phyloP scores from a whole-genome alignment of 2,329 filamentous ascomycete genomes.

The Zasmidium citrigriseum region DNA sequence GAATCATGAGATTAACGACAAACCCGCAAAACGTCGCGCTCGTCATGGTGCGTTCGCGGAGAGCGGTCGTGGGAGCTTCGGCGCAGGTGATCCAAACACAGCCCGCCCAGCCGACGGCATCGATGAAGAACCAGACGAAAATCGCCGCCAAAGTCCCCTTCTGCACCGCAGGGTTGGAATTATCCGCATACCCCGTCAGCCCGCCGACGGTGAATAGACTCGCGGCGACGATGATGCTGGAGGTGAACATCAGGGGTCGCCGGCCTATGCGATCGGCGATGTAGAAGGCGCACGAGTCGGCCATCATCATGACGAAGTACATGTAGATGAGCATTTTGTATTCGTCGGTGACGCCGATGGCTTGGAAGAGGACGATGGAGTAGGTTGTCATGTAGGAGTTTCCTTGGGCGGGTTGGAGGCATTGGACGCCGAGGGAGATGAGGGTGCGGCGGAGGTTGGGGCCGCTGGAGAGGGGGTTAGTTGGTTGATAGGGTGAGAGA shows the following conservation, averaged over 20 bases:
- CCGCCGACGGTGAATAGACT: slow-evolving; percentile 7
- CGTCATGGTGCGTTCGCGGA: slow-evolving; percentile 13
- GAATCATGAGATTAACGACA: slow-evolving; percentile 16
- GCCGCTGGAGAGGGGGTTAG: neutral
- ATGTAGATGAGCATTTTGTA: slow-evolving; percentile 17
- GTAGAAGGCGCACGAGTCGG: slow-evolving; percentile 10
- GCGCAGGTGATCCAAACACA: slow-evolving; percentile 18
- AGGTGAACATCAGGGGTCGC: slow-evolving; percentile 13
- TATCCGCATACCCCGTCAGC: slow-evolving; percentile 11
- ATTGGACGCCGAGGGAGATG: slow-evolving; percentile 10
- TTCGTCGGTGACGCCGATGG: slow-evolving; percentile 12
- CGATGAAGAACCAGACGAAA: slow-evolving; percentile 10
- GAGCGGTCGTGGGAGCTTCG: slow-evolving; percentile 10
- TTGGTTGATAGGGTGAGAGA: neutral
- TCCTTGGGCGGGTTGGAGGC: slow-evolving; percentile 12
- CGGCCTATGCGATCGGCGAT: slow-evolving; percentile 13
- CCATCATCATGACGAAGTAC: slow-evolving; percentile 14
- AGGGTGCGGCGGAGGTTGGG: slow-evolving; percentile 12
- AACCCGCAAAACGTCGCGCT: slow-evolving; percentile 13
- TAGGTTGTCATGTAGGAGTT: slow-evolving; percentile 17
- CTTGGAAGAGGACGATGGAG: slow-evolving; percentile 14
- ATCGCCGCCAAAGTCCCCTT: slow-evolving; percentile 12
- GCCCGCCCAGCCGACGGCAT: slow-evolving; percentile 1
- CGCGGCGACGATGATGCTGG: slow-evolving; percentile 5
- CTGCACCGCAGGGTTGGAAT: neutral